A percentile compares a stretch with the other conserved stretches of the same genome.
phyloP scores from a whole-genome alignment of 2,329 filamentous ascomycete genomes.

The Blastomyces emzantsi region DNA sequence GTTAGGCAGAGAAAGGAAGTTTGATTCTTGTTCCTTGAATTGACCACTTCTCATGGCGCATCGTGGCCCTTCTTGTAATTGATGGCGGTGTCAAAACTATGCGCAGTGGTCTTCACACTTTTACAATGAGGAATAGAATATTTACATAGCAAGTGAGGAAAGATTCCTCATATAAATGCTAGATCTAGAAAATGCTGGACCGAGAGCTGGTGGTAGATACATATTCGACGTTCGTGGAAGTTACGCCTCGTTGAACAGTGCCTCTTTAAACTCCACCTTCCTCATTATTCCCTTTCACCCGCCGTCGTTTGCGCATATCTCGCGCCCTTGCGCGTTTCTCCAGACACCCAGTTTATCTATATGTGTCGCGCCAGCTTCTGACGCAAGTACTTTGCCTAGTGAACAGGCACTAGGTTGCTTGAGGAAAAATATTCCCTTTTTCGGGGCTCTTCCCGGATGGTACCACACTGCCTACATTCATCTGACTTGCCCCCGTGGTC shows the following conservation, averaged over 20 bases:
- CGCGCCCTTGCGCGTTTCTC: background rate
- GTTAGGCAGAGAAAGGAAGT: background rate
- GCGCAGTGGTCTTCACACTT: background rate
- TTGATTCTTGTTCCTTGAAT: background rate
- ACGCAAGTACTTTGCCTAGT: background rate
- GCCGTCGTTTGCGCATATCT: conserved; percentile 2
- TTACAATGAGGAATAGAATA: background rate
- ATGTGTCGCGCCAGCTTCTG: conserved; percentile 1
- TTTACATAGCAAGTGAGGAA: background rate
- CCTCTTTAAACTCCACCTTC: too few species aligned
- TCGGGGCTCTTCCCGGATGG: background rate
- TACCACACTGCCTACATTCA: background rate
- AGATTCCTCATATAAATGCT: background rate
- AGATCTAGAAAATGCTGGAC: background rate
- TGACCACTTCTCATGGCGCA: background rate
- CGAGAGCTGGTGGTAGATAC: conserved; percentile 1
- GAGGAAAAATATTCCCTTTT: background rate
- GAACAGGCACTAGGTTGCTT: conserved; percentile 1
- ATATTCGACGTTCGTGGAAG: background rate
- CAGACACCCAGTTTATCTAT: background rate
- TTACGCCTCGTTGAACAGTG: background rate
- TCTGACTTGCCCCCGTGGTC: background rate
- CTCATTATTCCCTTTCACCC: background rate
- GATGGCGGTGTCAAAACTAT: background rate
- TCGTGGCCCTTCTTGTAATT: conserved; percentile 1